Evolutionary conservation across 2,329 filamentous ascomycete species (phyloP), one percentile per base, ranked within the genome.

Genomic region (Magnaporthiopsis poae): DNA sequence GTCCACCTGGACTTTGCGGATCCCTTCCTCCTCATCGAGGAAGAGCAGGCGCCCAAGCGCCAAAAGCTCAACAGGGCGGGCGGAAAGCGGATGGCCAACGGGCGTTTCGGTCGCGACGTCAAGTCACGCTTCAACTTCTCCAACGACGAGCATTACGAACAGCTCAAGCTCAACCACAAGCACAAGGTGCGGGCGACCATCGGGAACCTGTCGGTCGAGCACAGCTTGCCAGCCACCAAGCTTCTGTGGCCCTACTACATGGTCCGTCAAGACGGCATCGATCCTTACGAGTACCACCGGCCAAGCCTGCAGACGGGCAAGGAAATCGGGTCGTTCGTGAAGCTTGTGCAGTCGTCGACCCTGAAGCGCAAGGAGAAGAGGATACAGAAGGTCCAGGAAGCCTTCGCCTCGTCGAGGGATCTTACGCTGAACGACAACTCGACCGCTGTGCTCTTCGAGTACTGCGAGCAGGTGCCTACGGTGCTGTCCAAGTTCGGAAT

Each of bases 401-500:
- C 96, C 0, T 99, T 93, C 77, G 84, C 86, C 35, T 86, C 86
- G 29, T 91, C 92, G 0, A 91, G 90, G 73, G 90, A 96, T 71
- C 81, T 99, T 25, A 92, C 90, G 33, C 81, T 97, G 71, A 90
- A 87, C 69, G 95, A 99, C 76, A 97, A 96, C 74, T 92, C 94
- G 0, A 90, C 88, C 60, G 88, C 92, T 27, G 84, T 97, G 5
- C 84, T 99, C 18, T 89, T 98, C 46, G 95, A 99, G 77, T 99
- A 99, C 75, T 96, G 92, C 11, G 95, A 99, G 77, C 92, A 97
- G 73, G 89, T 92, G 69, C 95, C 95, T 0, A 90, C 89, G 12
- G 92, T 96, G 68, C 81, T 99, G 69, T 97, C 94, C 61, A 97
- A 96, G 74, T 96, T 97, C 73, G 95, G 94, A 70, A 99, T 99